Percentiles rank a stretch among this genome's conserved stretches.
Evolutionary conservation across 164 flowering plant genomes (phyloP).

Genomic region (Vitis rotundifolia): DNA sequence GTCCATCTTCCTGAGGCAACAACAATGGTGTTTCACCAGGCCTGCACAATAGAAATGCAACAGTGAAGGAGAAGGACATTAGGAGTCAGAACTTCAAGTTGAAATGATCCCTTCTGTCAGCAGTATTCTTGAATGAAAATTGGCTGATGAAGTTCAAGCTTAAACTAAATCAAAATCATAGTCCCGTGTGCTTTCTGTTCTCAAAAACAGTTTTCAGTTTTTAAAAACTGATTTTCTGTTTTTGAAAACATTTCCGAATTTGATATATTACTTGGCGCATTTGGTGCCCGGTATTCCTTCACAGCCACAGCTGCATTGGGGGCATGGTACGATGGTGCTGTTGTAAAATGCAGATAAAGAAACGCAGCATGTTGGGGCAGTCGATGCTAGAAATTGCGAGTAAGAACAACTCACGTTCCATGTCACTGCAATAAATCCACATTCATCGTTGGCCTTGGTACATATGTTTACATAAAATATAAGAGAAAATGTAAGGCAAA

Average conservation of each 20-base stretch:
- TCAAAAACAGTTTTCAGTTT: no score
- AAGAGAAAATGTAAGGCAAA: no score
- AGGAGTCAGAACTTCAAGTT: no score
- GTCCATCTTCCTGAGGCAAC: slow-evolving; percentile 29
- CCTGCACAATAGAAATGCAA: slow-evolving; percentile 24
- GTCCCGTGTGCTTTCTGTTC: no score
- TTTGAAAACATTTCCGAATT: no score
- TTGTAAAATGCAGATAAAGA: slow-evolving; percentile 77
- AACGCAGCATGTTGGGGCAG: slow-evolving; percentile 71
- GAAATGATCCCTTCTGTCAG: no score
- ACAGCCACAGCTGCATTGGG: slow-evolving; percentile 74
- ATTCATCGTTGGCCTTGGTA: background rate
- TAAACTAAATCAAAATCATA: no score
- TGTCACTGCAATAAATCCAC: slow-evolving; percentile 44
- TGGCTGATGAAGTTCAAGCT: no score
- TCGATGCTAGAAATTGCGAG: slow-evolving; percentile 52
- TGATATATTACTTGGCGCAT: no score
- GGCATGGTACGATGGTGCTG: slow-evolving; percentile 53
- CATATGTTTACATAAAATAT: no score
- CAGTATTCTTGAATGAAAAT: no score
- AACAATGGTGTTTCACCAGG: slow-evolving; percentile 30
- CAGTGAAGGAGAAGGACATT: background rate
- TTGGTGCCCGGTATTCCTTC: slow-evolving; percentile 29
- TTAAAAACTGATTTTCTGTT: no score
- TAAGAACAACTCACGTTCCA: slow-evolving; percentile 66